phyloP scores from a whole-genome alignment of 2,329 filamentous ascomycete genomes.

The Fusarium euwallaceae region DNA sequence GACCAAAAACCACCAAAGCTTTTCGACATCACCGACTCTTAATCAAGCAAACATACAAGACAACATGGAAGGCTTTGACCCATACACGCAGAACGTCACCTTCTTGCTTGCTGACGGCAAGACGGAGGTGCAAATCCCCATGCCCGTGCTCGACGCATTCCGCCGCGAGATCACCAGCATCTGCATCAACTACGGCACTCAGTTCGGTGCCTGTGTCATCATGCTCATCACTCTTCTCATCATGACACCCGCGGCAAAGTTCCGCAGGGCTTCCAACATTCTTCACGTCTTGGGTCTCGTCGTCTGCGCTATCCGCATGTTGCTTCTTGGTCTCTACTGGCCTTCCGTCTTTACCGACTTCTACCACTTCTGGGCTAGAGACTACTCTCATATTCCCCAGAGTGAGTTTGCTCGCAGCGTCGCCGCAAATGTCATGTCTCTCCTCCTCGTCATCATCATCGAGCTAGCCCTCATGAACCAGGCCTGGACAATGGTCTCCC shows the following conservation, averaged over 20 bases:
- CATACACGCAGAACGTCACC: conserved; percentile 52
- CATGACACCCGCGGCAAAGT: conserved; percentile 75
- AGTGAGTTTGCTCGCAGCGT: conserved; percentile 54
- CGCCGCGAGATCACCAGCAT: conserved; percentile 52
- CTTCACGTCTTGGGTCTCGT: conserved; percentile 74
- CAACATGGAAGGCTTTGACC: conserved; percentile 51
- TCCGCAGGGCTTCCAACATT: conserved; percentile 72
- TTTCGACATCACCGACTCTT: background rate
- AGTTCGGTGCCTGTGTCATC: conserved; percentile 76
- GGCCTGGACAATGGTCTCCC: conserved; percentile 64
- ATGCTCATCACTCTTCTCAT: conserved; percentile 75
- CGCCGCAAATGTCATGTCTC: conserved; percentile 56
- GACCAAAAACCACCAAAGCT: background rate
- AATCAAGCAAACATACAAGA: conserved; percentile 1
- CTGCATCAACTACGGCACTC: conserved; percentile 75
- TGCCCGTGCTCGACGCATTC: conserved; percentile 50
- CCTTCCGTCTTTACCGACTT: conserved; percentile 71
- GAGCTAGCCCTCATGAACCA: conserved; percentile 64
- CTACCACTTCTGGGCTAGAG: conserved; percentile 70
- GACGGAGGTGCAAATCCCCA: conserved; percentile 49
- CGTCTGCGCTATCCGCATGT: conserved; percentile 70
- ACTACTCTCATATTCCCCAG: conserved; percentile 63
- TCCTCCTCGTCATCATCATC: conserved; percentile 61
- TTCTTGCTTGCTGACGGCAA: conserved; percentile 51
- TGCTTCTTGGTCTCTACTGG: conserved; percentile 70